Percentiles rank a stretch among this genome's conserved stretches.
Evolutionary conservation across 331 rosid genomes (phyloP).

Genomic region (Telfairia occidentalis): DNA sequence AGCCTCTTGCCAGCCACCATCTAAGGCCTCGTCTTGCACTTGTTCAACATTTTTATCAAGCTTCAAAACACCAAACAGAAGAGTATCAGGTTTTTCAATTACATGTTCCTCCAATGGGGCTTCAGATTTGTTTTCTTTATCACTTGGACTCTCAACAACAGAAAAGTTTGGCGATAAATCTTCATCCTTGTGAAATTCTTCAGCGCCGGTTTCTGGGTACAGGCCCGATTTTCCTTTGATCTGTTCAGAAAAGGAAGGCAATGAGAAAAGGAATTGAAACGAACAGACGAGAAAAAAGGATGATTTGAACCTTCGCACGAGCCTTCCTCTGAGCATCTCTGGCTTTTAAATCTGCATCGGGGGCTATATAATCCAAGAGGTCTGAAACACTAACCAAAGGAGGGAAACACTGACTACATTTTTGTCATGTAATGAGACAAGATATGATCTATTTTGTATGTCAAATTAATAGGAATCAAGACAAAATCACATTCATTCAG

Average conservation of each 20-base stretch:
- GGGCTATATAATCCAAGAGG: constrained; percentile 92
- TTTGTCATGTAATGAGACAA: not conserved
- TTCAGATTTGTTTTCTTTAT: constrained; percentile 73
- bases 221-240: constrained; percentile 75
- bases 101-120: constrained; percentile 31
- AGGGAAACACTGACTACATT: not conserved
- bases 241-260: constrained; percentile 31
- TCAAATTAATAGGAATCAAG: not conserved
- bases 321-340: constrained; percentile 92
- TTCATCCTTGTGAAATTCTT: constrained; percentile 61
- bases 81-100: constrained; percentile 42
- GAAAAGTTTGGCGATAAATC: constrained; percentile 31
- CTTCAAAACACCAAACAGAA: constrained; percentile 26
- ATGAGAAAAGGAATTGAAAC: not conserved
- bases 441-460: not conserved
- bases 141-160: constrained; percentile 44
- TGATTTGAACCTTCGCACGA: constrained; percentile 67
- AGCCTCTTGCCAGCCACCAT: constrained; percentile 99
- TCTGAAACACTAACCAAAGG: constrained; percentile 73
- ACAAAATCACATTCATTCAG: not conserved
- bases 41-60: constrained; percentile 30
- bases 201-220: constrained; percentile 43
- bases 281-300: not conserved
- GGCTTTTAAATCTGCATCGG: constrained; percentile 80
- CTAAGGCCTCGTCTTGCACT: constrained; percentile 47